Evolutionary conservation across 1,284 basidiomycete species (phyloP), one percentile per base, ranked within the genome.

Genomic region (Naganishia cerealis): DNA sequence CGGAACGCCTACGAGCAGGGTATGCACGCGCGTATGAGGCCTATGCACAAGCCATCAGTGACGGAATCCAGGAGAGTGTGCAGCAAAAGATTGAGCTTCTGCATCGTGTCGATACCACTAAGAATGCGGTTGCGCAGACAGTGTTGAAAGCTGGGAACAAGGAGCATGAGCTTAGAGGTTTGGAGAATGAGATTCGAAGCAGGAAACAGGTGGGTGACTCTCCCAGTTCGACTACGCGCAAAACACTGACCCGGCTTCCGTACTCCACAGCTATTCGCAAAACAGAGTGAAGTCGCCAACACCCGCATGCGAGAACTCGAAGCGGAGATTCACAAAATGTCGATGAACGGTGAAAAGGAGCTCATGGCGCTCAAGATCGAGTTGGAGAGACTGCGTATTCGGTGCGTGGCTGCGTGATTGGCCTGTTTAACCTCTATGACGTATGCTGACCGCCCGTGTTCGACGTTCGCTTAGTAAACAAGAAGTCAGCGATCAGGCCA

Each of bases 151-250:
- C 61, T n/a, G 61, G 61, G 38, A 63, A 63, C 61, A 63, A 63
- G 61, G 61, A 63, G 61, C 61, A 63, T 52, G 61, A 63, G 61
- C 26, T 63, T 24, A 63, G 53, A 50, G 61, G 61, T 1, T 54
- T 88, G 90, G 77, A 89, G 85, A 70, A 87, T 89, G 70, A 85
- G 85, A 43, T 89, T 91, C 71, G 86, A 85, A 71, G 83, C 91
- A 26, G 89, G 53, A 86, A 89, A 77, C 86, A 87, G 75, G 90
- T 90, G 70, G 74, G 86, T 82, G 50, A 38, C n/a, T 52, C 39
- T 53, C n/a, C 42, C 40, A 18, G 10, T 50, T 24, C 21, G 8
- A 50, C 13, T 24, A 10, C n/a, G 15, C 12, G 46, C 10, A 50
- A 8, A 13, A 10, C 24, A 46, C 15, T 50, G 21, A 50, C 15